Conservation (phyloP, 371 early-diverging fungal genomes). For the Actinomortierella wolfii region DNA sequence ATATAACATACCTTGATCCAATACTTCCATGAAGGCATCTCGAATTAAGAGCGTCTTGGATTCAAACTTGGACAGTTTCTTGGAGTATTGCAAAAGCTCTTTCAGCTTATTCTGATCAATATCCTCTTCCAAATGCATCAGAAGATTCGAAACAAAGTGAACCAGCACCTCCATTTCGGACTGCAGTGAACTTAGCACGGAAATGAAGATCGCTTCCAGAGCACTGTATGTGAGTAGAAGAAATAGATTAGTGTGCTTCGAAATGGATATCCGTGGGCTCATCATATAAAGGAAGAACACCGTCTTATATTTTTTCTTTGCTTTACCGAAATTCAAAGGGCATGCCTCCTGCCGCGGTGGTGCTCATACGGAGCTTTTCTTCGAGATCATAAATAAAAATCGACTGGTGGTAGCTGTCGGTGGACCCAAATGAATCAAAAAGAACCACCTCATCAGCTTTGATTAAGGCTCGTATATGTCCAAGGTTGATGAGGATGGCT, state of each 20-base stretch:
- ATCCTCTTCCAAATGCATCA: constrained; percentile 73
- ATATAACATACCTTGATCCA: constrained; percentile 69
- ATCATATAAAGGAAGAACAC: too few species aligned
- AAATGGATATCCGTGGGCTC: too few species aligned
- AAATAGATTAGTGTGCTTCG: neutral
- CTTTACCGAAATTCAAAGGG: constrained; percentile 76
- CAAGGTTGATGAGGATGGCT: constrained; percentile 83
- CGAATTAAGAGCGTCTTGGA: constrained; percentile 76
- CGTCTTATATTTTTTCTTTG: neutral
- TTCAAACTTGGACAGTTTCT: constrained; percentile 76
- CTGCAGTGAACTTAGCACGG: constrained; percentile 71
- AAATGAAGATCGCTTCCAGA: constrained; percentile 82
- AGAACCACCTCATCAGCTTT: constrained; percentile 82
- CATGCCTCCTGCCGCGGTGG: constrained; percentile 52
- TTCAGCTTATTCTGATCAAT: constrained; percentile 77
- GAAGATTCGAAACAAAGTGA: constrained; percentile 65
- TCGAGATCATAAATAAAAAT: constrained; percentile 83
- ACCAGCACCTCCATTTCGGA: constrained; percentile 74
- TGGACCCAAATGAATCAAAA: constrained; percentile 72
- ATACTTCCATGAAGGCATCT: constrained; percentile 75
- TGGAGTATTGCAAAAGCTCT: constrained; percentile 75
- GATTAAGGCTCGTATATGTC: constrained; percentile 80
- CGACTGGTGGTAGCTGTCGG: constrained; percentile 71
- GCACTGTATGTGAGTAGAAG: constrained; percentile 47
- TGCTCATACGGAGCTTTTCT: constrained; percentile 63